Percentiles rank a stretch among this genome's conserved stretches.
Conservation (phyloP, 2,329 filamentous ascomycete species). For the Dothideomycetes sp. region DNA sequence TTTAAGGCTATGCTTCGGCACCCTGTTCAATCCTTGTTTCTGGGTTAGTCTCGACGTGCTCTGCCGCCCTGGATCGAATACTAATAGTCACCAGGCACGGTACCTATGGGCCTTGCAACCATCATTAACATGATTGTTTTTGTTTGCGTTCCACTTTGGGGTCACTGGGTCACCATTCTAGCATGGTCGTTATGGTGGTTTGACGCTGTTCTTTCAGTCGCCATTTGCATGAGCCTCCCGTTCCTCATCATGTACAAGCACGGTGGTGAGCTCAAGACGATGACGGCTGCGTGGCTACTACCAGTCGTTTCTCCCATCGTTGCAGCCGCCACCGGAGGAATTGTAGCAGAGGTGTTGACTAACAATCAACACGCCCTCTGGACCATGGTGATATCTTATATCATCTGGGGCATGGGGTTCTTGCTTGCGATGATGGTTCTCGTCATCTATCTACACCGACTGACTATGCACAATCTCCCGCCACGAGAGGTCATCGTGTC, state of each 20-base stretch:
- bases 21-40: slow-evolving; percentile 55
- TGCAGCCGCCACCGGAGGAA: slow-evolving; percentile 51
- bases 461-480: slow-evolving; percentile 56
- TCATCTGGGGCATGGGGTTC: slow-evolving; percentile 57
- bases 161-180: slow-evolving; percentile 10
- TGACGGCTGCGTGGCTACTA: slow-evolving; percentile 55
- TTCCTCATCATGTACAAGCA: slow-evolving; percentile 10
- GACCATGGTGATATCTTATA: slow-evolving; percentile 52
- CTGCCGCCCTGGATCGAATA: slow-evolving; percentile 1
- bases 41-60: slow-evolving; percentile 27
- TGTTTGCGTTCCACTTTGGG: slow-evolving; percentile 19
- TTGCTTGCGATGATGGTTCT: slow-evolving; percentile 52
- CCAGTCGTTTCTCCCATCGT: slow-evolving; percentile 59
- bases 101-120: slow-evolving; percentile 20
- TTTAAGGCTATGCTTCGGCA: slow-evolving; percentile 57
- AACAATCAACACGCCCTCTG: slow-evolving; percentile 45
- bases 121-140: slow-evolving; percentile 17
- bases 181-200: slow-evolving; percentile 15
- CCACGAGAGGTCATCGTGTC: slow-evolving; percentile 58
- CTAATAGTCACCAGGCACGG: slow-evolving; percentile 12
- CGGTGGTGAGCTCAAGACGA: slow-evolving; percentile 31
- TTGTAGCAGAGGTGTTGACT: slow-evolving; percentile 50
- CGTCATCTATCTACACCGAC: slow-evolving; percentile 59
- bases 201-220: slow-evolving; percentile 11
- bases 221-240: slow-evolving; percentile 11